A percentile compares a stretch with the other conserved stretches of the same genome.
Evolutionary conservation across 225 moss, liverwort and hornwort species (phyloP).

Genomic region (Polytrichum formosum): DNA sequence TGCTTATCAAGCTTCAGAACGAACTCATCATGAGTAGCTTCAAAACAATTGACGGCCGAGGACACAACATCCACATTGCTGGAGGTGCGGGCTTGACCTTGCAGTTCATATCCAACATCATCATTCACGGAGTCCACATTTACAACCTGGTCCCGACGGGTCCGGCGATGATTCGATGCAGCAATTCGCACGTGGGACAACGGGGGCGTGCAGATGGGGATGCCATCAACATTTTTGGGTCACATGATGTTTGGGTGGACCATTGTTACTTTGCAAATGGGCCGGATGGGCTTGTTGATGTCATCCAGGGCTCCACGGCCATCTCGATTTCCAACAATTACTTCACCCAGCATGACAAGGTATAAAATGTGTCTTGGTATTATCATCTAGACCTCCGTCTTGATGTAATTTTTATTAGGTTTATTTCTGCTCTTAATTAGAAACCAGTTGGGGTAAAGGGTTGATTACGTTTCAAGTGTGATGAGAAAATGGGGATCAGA

Average conservation of each 20-base stretch:
- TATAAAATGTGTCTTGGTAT: not conserved
- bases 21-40: slow-evolving; percentile 51
- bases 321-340: slow-evolving; percentile 52
- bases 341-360: slow-evolving; percentile 59
- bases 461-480: not conserved
- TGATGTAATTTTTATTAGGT: not conserved
- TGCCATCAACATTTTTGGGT: slow-evolving; percentile 41
- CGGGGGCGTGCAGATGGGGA: slow-evolving; percentile 49
- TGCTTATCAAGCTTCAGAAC: slow-evolving; percentile 40
- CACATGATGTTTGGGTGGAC: slow-evolving; percentile 50
- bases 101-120: slow-evolving; percentile 45
- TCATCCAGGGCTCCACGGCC: slow-evolving; percentile 38
- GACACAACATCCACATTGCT: slow-evolving; percentile 42
- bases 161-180: slow-evolving; percentile 38
- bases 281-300: slow-evolving; percentile 51
- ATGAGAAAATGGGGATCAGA: not conserved
- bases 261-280: slow-evolving; percentile 49
- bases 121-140: slow-evolving; percentile 47
- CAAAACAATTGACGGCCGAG: slow-evolving; percentile 55
- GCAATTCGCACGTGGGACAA: slow-evolving; percentile 30
- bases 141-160: slow-evolving; percentile 38
- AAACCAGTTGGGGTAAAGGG: not conserved
- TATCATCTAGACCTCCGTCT: not conserved
- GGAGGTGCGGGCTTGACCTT: slow-evolving; percentile 49
- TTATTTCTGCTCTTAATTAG: not conserved